Percentiles rank a stretch among this genome's conserved stretches.
These are phyloP conservation scores for Tuber brumale DNA, from an alignment of 495 filamentous ascomycete species.

Conservation along the genomic window DNA sequence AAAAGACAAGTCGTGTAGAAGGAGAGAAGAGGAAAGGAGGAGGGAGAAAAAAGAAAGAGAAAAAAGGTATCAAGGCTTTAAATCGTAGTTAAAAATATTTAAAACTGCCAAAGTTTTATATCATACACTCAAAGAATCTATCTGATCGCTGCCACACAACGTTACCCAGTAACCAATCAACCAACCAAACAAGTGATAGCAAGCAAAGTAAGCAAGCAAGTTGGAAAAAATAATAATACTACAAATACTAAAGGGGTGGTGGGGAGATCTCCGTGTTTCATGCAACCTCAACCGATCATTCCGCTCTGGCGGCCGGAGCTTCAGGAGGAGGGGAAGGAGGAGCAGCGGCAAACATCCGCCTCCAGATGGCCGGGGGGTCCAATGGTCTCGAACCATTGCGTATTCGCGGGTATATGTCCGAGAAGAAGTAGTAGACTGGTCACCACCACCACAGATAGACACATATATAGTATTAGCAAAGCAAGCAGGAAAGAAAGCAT, in stretches of 20 bases:
- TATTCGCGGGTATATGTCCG: conserved; percentile 87
- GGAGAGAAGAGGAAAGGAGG: conserved; percentile 7
- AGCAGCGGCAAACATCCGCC: conserved; percentile 60
- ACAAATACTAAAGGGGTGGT: background rate
- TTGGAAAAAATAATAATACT: background rate
- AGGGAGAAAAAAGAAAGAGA: background rate
- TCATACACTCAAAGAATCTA: conserved; percentile 4
- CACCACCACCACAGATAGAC: background rate
- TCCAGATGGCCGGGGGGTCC: conserved; percentile 89
- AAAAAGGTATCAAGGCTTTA: conserved; percentile 9
- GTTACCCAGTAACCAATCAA: background rate
- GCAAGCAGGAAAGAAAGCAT: background rate
- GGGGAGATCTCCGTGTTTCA: conserved; percentile 1
- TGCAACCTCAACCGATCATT: conserved; percentile 20
- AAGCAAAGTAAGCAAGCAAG: background rate
- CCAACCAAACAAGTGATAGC: background rate
- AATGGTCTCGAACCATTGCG: conserved; percentile 78
- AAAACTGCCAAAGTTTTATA: conserved; percentile 1
- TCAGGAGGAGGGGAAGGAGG: conserved; percentile 39
- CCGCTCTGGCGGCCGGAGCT: conserved; percentile 36
- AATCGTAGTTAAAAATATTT: conserved; percentile 1
- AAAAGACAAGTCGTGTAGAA: conserved; percentile 7
- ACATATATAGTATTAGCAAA: conserved; percentile 12
- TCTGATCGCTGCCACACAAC: background rate
- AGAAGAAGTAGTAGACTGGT: conserved; percentile 91